Evolutionary conservation across 371 early-diverging fungal genomes (phyloP).

Genomic region (Lichtheimia ornata): DNA sequence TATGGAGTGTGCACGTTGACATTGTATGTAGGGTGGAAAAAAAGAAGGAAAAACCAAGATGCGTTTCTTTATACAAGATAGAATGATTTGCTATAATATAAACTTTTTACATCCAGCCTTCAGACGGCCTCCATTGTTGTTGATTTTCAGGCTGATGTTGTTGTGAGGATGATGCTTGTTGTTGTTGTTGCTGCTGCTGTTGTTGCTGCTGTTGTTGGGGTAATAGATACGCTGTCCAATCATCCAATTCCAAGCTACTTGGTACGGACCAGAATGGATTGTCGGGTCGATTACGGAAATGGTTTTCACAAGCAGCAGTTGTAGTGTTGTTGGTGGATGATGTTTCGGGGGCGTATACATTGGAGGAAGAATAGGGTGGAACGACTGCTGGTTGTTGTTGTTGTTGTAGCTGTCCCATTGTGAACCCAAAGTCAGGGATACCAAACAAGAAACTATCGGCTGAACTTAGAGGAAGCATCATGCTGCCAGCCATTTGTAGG

Average conservation of each 20-base stretch:
- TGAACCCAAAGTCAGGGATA: conserved; percentile 16
- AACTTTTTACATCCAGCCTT: conserved; percentile 15
- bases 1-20: conserved; percentile 8
- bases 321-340: not conserved
- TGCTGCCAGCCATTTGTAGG: conserved; percentile 8
- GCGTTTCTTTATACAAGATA: not conserved
- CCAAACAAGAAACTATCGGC: conserved; percentile 16
- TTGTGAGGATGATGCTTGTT: conserved; percentile 5
- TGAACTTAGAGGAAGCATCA: conserved; percentile 12
- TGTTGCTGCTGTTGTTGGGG: conserved; percentile 21
- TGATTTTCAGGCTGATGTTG: not conserved
- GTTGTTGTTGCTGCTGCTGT: conserved; percentile 2
- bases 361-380: not conserved
- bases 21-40: not conserved
- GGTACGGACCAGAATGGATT: conserved; percentile 55
- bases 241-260: conserved; percentile 46
- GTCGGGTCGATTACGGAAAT: conserved; percentile 43
- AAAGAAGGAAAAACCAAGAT: conserved; percentile 5
- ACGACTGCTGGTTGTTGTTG: conserved; percentile 2
- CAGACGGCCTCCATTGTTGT: conserved; percentile 8
- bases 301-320: conserved; percentile 10
- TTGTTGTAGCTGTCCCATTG: conserved; percentile 7
- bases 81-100: not conserved
- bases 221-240: conserved; percentile 44
- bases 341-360: not conserved